phyloP scores from a whole-genome alignment of 2,329 filamentous ascomycete genomes.

The Penicillium sp. region DNA sequence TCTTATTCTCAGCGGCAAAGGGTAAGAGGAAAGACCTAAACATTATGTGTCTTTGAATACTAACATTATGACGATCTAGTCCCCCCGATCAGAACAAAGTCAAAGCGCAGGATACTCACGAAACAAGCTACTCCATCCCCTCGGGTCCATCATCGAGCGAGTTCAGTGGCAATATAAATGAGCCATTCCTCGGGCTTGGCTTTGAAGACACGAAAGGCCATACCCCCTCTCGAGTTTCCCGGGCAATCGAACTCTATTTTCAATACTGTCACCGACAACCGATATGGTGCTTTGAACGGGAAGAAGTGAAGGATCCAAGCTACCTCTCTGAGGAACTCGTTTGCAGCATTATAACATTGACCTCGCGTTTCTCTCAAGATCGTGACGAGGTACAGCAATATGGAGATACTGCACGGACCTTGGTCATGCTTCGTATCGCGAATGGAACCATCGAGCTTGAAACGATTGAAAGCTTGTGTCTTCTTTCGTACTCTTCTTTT shows the following conservation, averaged over 20 bases:
- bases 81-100: conserved; percentile 13
- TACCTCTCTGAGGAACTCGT: conserved; percentile 34
- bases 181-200: conserved; percentile 23
- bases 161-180: conserved; percentile 16
- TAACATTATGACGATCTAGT: conserved; percentile 2
- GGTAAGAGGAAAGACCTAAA: conserved; percentile 22
- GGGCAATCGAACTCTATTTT: conserved; percentile 36
- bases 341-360: conserved; percentile 36
- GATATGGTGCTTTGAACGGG: conserved; percentile 38
- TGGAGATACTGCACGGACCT: conserved; percentile 39
- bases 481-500: conserved; percentile 53
- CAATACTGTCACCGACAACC: conserved; percentile 40
- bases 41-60: not conserved
- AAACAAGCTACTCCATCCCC: conserved; percentile 16
- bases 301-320: conserved; percentile 31
- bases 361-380: conserved; percentile 33
- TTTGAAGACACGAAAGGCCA: conserved; percentile 27
- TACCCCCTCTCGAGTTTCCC: conserved; percentile 22
- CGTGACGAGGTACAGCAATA: conserved; percentile 33
- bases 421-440: conserved; percentile 52
- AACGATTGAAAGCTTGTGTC: conserved; percentile 54
- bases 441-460: conserved; percentile 52
- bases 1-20: conserved; percentile 48
- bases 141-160: conserved; percentile 22
- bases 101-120: conserved; percentile 12